Conservation (phyloP, 2,329 filamentous ascomycete genomes). For the Alternaria triticimaculans region DNA sequence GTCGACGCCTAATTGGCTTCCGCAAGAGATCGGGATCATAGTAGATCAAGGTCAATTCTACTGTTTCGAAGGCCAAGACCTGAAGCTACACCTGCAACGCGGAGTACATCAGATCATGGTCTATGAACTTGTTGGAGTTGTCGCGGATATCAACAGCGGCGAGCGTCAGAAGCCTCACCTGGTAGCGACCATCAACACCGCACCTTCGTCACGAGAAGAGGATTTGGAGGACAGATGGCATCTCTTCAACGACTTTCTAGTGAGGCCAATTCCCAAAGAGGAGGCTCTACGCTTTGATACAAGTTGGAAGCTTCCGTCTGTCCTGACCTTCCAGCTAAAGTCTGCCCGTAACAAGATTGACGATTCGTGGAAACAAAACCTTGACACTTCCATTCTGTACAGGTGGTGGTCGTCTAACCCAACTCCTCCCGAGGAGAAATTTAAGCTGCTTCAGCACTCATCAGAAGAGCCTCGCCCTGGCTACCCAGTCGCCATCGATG, state of each 20-base stretch:
- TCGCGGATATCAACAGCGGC: slow-evolving; percentile 86
- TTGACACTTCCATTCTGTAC: slow-evolving; percentile 87
- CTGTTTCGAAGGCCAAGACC: slow-evolving; percentile 91
- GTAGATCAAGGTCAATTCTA: slow-evolving; percentile 91
- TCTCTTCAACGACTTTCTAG: slow-evolving; percentile 96
- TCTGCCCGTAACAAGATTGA: slow-evolving; percentile 82
- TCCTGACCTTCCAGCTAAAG: slow-evolving; percentile 86
- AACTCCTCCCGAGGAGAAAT: slow-evolving; percentile 60
- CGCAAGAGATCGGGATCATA: slow-evolving; percentile 91
- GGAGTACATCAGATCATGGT: slow-evolving; percentile 82
- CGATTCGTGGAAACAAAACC: slow-evolving; percentile 79
- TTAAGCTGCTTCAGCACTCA: slow-evolving; percentile 63
- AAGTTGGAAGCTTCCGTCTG: slow-evolving; percentile 89
- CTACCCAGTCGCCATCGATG: slow-evolving; percentile 87
- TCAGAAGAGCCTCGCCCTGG: slow-evolving; percentile 72
- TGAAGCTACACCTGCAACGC: slow-evolving; percentile 79
- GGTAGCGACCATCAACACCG: slow-evolving; percentile 87
- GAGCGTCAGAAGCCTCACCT: slow-evolving; percentile 88
- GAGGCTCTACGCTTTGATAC: slow-evolving; percentile 91
- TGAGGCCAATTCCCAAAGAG: slow-evolving; percentile 76
- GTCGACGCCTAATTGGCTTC: slow-evolving; percentile 89
- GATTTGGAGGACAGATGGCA: slow-evolving; percentile 80
- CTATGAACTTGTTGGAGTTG: slow-evolving; percentile 89
- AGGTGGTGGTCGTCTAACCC: slow-evolving; percentile 65
- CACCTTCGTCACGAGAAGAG: slow-evolving; percentile 67